phyloP scores from a whole-genome alignment of 1,139 yeast species.

The Suhomyces chickasaworum region DNA sequence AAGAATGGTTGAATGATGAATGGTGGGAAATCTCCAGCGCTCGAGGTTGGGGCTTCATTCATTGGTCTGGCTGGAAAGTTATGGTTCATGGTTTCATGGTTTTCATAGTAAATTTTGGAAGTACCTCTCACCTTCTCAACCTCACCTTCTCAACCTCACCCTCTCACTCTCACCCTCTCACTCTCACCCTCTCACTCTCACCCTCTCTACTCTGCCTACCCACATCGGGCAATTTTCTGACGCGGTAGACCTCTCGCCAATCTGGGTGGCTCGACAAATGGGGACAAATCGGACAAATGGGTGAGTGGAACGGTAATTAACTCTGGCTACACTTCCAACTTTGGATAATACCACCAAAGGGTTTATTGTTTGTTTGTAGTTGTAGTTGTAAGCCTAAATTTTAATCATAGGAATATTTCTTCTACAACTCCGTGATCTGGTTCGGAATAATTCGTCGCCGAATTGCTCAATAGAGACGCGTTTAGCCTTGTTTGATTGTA shows the following conservation, averaged over 20 bases:
- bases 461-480: slow-evolving; percentile 2
- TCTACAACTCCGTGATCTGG: neutral
- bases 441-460: slow-evolving; percentile 1
- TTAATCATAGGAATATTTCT: slow-evolving; percentile 6
- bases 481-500: neutral
- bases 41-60: too few species aligned
- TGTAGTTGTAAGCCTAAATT: slow-evolving; percentile 6
- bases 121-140: too few species aligned
- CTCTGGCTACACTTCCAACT: neutral
- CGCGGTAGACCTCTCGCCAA: neutral
- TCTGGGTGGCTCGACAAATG: neutral
- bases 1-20: neutral
- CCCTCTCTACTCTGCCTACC: too few species aligned
- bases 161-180: too few species aligned
- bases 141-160: too few species aligned
- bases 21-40: too few species aligned
- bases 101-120: too few species aligned
- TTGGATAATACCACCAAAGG: neutral
- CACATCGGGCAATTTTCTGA: neutral
- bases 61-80: too few species aligned
- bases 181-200: too few species aligned
- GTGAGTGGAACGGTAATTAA: neutral
- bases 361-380: neutral
- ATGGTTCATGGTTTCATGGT: too few species aligned
- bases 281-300: too few species aligned